These are phyloP conservation scores for Penicillium palitans DNA, from an alignment of 2,329 filamentous ascomycete genomes.

Conservation along the genomic window DNA sequence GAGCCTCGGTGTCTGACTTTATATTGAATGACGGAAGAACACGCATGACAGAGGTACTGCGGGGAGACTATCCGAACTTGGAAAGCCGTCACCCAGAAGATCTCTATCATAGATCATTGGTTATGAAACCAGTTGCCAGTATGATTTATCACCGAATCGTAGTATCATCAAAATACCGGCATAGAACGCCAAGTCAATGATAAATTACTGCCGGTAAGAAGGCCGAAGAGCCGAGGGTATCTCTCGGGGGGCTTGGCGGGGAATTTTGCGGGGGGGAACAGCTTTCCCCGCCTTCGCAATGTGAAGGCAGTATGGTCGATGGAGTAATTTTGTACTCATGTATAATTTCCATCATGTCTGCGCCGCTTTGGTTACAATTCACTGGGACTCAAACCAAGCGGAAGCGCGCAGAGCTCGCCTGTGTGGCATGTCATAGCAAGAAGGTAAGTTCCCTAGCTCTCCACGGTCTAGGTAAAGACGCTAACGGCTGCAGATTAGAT, in stretches of 20 bases:
- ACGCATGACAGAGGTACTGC: too few relatives aligned
- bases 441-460: constrained; percentile 3
- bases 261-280: not conserved
- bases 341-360: constrained; percentile 15
- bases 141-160: not conserved
- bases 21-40: too few relatives aligned
- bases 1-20: too few relatives aligned
- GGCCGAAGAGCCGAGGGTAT: not conserved
- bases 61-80: too few relatives aligned
- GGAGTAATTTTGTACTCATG: not conserved
- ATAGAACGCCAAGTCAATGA: not conserved
- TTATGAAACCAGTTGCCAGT: not conserved
- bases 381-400: constrained; percentile 15
- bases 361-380: constrained; percentile 12
- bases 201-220: not conserved
- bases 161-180: not conserved
- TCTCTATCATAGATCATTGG: not conserved
- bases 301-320: not conserved
- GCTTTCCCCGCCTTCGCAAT: not conserved
- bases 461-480: not conserved
- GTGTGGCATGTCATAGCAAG: constrained; percentile 16
- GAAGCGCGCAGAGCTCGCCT: constrained; percentile 15
- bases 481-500: constrained; percentile 13
- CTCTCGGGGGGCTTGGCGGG: not conserved
- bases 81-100: not conserved